Percentiles rank a stretch among this genome's conserved stretches.
Conservation (phyloP, 2,329 filamentous ascomycete species). For the Rhinocladiella similis region DNA sequence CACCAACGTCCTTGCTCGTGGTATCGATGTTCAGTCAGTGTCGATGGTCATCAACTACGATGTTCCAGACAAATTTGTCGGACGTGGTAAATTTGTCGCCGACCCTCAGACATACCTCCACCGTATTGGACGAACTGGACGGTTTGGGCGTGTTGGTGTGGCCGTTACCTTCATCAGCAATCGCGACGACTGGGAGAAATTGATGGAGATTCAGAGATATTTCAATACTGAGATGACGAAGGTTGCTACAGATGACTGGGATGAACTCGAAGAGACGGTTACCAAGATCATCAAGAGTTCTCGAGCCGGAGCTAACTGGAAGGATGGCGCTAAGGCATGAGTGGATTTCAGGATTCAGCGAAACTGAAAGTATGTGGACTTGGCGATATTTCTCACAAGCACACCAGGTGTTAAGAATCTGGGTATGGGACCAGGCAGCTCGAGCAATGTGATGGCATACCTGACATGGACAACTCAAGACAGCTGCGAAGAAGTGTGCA, state of each 20-base stretch:
- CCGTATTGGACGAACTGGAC: constrained; percentile 93
- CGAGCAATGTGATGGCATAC: not conserved
- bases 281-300: constrained; percentile 73
- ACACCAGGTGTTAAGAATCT: too few relatives aligned
- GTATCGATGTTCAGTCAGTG: constrained; percentile 88
- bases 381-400: not conserved
- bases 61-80: constrained; percentile 47
- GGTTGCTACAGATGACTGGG: constrained; percentile 86
- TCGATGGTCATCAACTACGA: constrained; percentile 98
- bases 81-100: constrained; percentile 48
- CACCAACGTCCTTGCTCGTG: constrained; percentile 92
- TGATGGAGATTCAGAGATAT: constrained; percentile 75
- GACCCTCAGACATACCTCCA: constrained; percentile 97
- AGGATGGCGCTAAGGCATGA: constrained; percentile 24
- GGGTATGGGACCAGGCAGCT: not conserved
- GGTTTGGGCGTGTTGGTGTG: constrained; percentile 94
- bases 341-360: not conserved
- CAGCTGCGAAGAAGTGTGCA: not conserved
- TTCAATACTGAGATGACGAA: constrained; percentile 80
- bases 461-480: not conserved
- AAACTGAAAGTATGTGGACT: not conserved
- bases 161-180: constrained; percentile 94
- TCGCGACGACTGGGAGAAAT: constrained; percentile 73
- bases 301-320: constrained; percentile 43
- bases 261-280: constrained; percentile 78